Conservation (phyloP, 306 rosid genomes). For the Trifolium fragiferum region DNA sequence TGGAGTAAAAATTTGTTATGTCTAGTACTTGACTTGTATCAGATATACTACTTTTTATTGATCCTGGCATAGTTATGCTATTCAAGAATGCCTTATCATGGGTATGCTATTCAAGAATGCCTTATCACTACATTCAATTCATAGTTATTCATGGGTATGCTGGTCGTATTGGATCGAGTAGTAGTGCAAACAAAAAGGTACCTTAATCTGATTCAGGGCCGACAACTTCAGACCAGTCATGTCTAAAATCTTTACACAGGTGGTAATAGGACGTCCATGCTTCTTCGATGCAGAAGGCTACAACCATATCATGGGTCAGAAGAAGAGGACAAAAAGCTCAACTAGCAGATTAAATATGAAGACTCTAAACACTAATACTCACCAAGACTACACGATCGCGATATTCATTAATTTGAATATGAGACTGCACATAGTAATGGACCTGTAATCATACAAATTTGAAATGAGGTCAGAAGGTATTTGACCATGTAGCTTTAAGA, state of each 20-base stretch:
- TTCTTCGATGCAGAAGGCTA: constrained; percentile 90
- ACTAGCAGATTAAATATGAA: constrained; percentile 22
- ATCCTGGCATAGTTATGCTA: constrained; percentile 1
- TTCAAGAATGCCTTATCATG: constrained; percentile 12
- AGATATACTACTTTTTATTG: not conserved
- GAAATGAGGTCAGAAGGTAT: constrained; percentile 32
- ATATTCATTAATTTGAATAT: constrained; percentile 95
- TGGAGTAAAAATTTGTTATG: not conserved
- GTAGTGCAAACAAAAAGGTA: constrained; percentile 39
- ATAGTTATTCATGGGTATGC: constrained; percentile 15
- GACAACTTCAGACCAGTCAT: constrained; percentile 97
- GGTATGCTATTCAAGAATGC: not conserved
- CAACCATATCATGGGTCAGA: constrained; percentile 44
- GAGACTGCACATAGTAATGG: constrained; percentile 96
- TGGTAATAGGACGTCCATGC: constrained; percentile 73
- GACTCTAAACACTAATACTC: constrained; percentile 45
- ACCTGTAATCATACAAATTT: constrained; percentile 55
- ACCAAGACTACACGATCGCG: constrained; percentile 85
- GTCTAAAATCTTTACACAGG: constrained; percentile 85
- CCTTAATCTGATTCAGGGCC: constrained; percentile 90
- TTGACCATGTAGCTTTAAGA: constrained; percentile 8
- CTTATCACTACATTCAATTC: constrained; percentile 18
- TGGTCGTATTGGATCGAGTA: constrained; percentile 9
- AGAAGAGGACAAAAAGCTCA: constrained; percentile 23
- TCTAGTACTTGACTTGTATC: too few relatives aligned